Conservation (phyloP, 2,329 filamentous ascomycete genomes). For the Sphaerulina musiva region DNA sequence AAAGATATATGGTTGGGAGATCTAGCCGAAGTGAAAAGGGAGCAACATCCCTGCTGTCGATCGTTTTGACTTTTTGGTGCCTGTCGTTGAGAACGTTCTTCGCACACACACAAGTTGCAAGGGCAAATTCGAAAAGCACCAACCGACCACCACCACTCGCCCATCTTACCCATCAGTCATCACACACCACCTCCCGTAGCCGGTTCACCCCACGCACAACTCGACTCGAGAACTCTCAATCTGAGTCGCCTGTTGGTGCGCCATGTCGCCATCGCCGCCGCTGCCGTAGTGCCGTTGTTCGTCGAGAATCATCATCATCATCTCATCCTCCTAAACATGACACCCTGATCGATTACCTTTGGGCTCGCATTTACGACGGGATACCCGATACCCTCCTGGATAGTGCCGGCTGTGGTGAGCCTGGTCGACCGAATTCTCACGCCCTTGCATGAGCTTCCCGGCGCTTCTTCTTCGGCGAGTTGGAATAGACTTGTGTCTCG, state of each 20-base stretch:
- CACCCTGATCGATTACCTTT: background rate
- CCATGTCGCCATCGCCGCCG: background rate
- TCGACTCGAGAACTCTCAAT: no score
- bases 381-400: background rate
- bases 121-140: background rate
- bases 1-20: conserved; percentile 1
- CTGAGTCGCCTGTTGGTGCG: background rate
- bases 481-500: conserved; percentile 12
- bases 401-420: conserved; percentile 2
- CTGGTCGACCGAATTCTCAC: background rate
- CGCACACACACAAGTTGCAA: no score
- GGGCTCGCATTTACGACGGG: background rate
- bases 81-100: no score
- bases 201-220: no score
- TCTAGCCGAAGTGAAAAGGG: background rate
- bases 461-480: conserved; percentile 13
- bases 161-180: no score
- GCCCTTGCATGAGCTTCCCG: background rate
- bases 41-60: conserved; percentile 5
- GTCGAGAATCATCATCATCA: no score
- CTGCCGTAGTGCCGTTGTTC: no score
- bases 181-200: no score
- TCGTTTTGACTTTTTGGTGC: background rate
- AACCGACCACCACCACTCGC: background rate
- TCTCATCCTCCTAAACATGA: no score